These are phyloP conservation scores for Microdochium bolleyi DNA, from an alignment of 2,329 filamentous ascomycete species.

Conservation along the genomic window DNA sequence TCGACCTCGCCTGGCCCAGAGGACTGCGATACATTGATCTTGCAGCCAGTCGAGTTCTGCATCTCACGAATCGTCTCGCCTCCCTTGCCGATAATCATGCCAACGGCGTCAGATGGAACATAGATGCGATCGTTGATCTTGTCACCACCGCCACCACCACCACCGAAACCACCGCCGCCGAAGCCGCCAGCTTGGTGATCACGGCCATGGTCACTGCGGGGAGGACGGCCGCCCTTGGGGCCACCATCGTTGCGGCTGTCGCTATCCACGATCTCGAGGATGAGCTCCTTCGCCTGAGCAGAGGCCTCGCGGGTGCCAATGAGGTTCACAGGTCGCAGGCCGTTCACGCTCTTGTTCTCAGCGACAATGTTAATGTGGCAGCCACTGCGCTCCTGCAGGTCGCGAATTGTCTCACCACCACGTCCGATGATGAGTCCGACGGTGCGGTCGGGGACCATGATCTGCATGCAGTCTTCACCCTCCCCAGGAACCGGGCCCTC, in stretches of 20 bases:
- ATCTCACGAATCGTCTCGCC: conserved; percentile 93
- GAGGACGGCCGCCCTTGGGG: conserved; percentile 16
- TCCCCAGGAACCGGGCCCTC: conserved; percentile 51
- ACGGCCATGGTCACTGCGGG: conserved; percentile 28
- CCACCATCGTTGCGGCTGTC: conserved; percentile 58
- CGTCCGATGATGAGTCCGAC: conserved; percentile 92
- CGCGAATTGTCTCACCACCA: conserved; percentile 85
- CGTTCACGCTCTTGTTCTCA: conserved; percentile 88
- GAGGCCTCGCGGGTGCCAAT: conserved; percentile 73
- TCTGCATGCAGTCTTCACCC: conserved; percentile 80
- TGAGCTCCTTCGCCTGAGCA: conserved; percentile 73
- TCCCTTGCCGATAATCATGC: conserved; percentile 94
- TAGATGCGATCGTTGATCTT: conserved; percentile 78
- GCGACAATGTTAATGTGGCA: conserved; percentile 94
- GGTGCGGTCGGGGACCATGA: conserved; percentile 90
- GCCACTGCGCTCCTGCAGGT: conserved; percentile 84
- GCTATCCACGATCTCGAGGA: conserved; percentile 90
- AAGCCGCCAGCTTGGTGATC: conserved; percentile 26
- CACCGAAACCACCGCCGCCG: conserved; percentile 9
- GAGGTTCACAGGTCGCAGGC: conserved; percentile 80
- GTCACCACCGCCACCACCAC: conserved; percentile 35
- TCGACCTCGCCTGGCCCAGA: conserved; percentile 70
- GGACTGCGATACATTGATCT: conserved; percentile 86
- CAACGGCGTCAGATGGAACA: conserved; percentile 84
- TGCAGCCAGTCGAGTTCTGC: conserved; percentile 81